Base-by-base conservation (phyloP, 148 eudicot genomes). In the Arctostaphylos glauca region DNA sequence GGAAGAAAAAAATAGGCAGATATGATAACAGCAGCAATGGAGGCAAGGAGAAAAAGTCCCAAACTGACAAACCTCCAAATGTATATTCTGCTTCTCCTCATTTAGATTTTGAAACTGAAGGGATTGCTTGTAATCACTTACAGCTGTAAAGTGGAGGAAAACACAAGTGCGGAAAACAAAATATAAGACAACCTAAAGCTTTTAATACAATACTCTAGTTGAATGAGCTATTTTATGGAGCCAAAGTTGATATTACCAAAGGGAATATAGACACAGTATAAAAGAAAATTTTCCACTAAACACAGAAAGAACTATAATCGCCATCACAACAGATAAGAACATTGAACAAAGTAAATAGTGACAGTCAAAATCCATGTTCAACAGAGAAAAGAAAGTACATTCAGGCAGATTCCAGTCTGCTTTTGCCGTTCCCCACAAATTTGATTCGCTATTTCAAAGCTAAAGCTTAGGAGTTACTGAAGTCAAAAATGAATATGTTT, bases 81-180 rank as follows among this genome's bases (percentile, higher is more conserved):
- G 99, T 89, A 94, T 96, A 86, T 96, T 94, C 67, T 94, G 92
- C 89, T 96, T 96, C 90, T 94, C 97, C 74, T 94, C 94, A 77
- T 94, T 93, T 66, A 94, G 79, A 83, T 81, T 89, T 87, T 96
- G 98, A 84, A 96, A 94, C 86, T 93, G 99, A 73, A 94, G 97
- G 50, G 99, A 94, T 82, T 96, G 97, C 81, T 86, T 92, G 84
- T 96, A 96, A 83, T 96, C 99, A 89, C 97, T 96, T 55, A 90
- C 76, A 84, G 99, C 99, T 96, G 86, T 89, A 86, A 83, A 73
- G 38, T 48, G 9, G 8, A 5, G 70, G 72, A 82, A 9, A 83
- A 67, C 43, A 80, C 31, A 9, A 59, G 2, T 7, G 48, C 55
- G 44, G 46, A 46, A 76, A 70, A n/a, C 60, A 58, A 18, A 49